Percentiles rank a stretch among this genome's conserved stretches.
phyloP scores from a whole-genome alignment of 2,329 filamentous ascomycete genomes.

The Gaeumannomyces sp. region DNA sequence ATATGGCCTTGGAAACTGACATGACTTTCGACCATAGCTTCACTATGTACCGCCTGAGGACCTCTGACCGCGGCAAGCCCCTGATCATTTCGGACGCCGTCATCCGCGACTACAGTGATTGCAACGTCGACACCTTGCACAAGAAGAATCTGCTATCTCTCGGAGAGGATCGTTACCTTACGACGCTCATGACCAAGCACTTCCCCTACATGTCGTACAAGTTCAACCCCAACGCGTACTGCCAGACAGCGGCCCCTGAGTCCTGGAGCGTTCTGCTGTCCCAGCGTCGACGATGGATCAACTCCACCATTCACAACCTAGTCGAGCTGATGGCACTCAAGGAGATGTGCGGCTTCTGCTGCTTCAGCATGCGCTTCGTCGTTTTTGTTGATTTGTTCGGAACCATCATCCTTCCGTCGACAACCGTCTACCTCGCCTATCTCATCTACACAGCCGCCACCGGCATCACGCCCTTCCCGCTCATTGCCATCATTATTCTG shows the following conservation, averaged over 20 bases:
- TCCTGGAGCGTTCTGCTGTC: conserved; percentile 91
- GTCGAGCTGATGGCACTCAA: conserved; percentile 83
- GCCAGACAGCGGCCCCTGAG: conserved; percentile 88
- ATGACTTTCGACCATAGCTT: conserved; percentile 55
- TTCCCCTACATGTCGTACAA: conserved; percentile 96
- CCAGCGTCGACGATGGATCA: conserved; percentile 99
- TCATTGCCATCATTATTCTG: conserved; percentile 84
- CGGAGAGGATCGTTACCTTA: conserved; percentile 94
- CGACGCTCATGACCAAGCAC: conserved; percentile 96
- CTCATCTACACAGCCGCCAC: conserved; percentile 75
- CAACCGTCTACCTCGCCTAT: conserved; percentile 79
- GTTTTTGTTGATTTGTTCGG: conserved; percentile 92
- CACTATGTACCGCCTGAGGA: conserved; percentile 95
- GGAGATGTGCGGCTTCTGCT: conserved; percentile 97
- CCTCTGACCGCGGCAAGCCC: conserved; percentile 87
- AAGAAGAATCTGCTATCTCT: conserved; percentile 93
- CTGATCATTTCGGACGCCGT: conserved; percentile 87
- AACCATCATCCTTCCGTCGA: conserved; percentile 86
- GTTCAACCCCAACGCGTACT: conserved; percentile 89
- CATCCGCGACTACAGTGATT: conserved; percentile 82
- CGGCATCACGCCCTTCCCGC: conserved; percentile 66
- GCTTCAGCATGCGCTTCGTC: conserved; percentile 95
- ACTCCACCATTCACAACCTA: conserved; percentile 96
- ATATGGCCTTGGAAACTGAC: background rate
- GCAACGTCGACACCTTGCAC: conserved; percentile 88